Evolutionary conservation across 176 grass and related monocot genomes (phyloP).

Genomic region (Carex myosuroides): DNA sequence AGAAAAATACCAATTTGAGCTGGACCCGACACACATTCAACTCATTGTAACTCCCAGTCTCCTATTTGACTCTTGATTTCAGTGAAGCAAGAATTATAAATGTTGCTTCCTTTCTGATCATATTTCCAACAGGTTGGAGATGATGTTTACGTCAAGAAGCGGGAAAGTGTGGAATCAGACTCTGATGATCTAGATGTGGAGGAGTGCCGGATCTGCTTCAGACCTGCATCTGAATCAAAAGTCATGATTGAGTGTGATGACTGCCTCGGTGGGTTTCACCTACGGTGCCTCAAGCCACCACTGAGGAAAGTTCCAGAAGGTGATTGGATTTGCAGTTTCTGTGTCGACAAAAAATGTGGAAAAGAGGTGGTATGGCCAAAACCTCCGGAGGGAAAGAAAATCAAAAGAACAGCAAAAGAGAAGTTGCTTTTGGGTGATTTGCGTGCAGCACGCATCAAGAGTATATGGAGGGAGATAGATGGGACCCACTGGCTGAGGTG

Average conservation of each 20-base stretch:
- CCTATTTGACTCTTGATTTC: background rate
- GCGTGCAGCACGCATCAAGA: constrained; percentile 71
- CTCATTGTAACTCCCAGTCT: background rate
- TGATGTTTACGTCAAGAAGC: constrained; percentile 82
- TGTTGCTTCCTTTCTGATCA: background rate
- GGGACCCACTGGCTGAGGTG: constrained; percentile 63
- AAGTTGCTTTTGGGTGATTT: constrained; percentile 78
- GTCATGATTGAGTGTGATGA: constrained; percentile 91
- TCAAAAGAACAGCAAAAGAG: constrained; percentile 61
- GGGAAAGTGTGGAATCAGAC: constrained; percentile 53
- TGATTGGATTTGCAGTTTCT: constrained; percentile 77
- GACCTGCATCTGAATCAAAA: constrained; percentile 25
- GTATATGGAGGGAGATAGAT: constrained; percentile 73
- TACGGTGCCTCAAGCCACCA: constrained; percentile 63
- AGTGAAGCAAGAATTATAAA: background rate
- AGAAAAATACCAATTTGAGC: background rate
- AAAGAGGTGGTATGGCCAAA: constrained; percentile 43
- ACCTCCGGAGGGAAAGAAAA: constrained; percentile 46
- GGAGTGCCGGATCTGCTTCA: constrained; percentile 73
- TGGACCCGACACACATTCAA: background rate
- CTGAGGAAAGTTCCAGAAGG: constrained; percentile 72
- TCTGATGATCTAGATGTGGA: constrained; percentile 56
- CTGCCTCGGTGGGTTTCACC: constrained; percentile 87
- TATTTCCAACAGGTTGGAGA: constrained; percentile 37
- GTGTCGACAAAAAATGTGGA: constrained; percentile 41